Percentiles rank a stretch among this genome's conserved stretches.
These are phyloP conservation scores for Aspergillus sp. DNA, from an alignment of 2,329 filamentous ascomycete genomes.

Conservation along the genomic window DNA sequence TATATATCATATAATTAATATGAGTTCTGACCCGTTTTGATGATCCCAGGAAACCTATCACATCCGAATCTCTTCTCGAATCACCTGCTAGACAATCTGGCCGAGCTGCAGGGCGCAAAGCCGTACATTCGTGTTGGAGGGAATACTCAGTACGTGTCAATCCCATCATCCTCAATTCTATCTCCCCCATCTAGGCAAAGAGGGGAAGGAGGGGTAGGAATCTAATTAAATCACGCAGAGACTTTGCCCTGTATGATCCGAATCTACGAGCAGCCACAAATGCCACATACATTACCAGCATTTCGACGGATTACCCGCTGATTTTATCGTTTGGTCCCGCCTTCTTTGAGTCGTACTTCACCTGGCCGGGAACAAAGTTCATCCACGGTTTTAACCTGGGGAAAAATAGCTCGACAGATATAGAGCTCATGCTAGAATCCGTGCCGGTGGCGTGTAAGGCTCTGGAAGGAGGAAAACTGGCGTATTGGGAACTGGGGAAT, in stretches of 20 bases:
- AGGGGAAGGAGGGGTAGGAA: neutral
- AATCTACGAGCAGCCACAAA: neutral
- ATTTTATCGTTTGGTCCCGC: slow-evolving; percentile 1
- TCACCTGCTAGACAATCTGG: neutral
- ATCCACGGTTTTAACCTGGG: slow-evolving; percentile 8
- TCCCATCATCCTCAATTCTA: too few relatives aligned
- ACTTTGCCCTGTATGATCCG: slow-evolving; percentile 3
- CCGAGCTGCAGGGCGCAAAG: neutral
- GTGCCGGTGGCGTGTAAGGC: slow-evolving; percentile 61
- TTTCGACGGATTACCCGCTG: slow-evolving; percentile 3
- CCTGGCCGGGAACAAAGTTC: slow-evolving; percentile 4
- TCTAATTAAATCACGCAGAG: neutral
- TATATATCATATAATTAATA: too few relatives aligned
- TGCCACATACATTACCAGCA: slow-evolving; percentile 5
- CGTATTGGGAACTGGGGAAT: slow-evolving; percentile 66
- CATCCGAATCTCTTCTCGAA: slow-evolving; percentile 8
- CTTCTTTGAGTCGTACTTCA: slow-evolving; percentile 6
- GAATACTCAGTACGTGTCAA: neutral
- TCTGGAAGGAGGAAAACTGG: slow-evolving; percentile 53
- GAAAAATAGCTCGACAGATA: neutral
- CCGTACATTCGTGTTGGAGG: slow-evolving; percentile 5
- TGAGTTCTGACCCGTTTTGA: neutral
- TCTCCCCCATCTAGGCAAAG: neutral
- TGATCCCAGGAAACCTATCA: neutral
- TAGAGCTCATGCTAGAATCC: slow-evolving; percentile 34